Evolutionary conservation across 2,329 filamentous ascomycete species (phyloP).

Genomic region (Beauveria rudraprayagi): DNA sequence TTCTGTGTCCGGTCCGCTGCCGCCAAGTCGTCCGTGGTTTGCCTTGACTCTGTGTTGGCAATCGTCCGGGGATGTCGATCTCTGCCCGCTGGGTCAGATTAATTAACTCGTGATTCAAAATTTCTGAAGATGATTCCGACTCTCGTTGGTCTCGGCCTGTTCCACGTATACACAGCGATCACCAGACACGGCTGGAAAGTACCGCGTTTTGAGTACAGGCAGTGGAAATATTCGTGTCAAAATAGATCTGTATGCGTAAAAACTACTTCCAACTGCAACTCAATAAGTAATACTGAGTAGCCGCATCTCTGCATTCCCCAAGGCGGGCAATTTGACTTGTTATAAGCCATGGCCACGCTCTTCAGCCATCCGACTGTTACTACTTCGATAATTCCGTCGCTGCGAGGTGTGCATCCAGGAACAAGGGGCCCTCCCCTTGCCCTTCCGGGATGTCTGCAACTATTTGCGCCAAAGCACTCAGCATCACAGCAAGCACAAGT

Average conservation of each 20-base stretch:
- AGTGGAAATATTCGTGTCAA: neutral
- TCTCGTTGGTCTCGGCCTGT: neutral
- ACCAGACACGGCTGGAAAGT: neutral
- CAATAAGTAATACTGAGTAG: neutral
- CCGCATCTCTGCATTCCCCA: neutral
- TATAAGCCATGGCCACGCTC: neutral
- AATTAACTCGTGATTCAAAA: neutral
- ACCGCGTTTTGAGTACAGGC: neutral
- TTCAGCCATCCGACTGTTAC: neutral
- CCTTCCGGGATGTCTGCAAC: neutral
- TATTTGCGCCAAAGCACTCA: neutral
- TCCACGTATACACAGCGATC: neutral
- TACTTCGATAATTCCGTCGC: neutral
- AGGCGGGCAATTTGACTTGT: neutral
- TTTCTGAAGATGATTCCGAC: neutral
- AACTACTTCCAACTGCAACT: neutral
- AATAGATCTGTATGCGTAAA: neutral
- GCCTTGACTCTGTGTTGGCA: neutral
- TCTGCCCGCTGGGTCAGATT: neutral
- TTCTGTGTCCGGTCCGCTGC: neutral
- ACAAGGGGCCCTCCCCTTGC: neutral
- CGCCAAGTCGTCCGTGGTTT: neutral
- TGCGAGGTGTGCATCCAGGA: neutral
- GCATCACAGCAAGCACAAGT: neutral
- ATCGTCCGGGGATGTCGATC: constrained; percentile 1